Percentiles rank a stretch among this genome's conserved stretches.
Evolutionary conservation across 352 stramenopile species (phyloP).

Genomic region (Globisporangium iwayamae): DNA sequence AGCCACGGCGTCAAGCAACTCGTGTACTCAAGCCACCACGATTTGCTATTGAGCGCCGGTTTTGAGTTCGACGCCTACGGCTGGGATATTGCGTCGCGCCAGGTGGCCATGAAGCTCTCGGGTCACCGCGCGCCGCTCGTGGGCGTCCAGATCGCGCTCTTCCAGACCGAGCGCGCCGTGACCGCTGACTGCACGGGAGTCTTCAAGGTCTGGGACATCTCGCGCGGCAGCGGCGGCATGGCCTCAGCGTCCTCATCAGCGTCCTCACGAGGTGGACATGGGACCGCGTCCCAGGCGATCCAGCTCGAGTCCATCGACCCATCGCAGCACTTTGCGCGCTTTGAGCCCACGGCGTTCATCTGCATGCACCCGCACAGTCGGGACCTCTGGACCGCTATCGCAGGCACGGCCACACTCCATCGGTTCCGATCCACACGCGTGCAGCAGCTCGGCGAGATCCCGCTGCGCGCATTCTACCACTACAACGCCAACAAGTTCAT

Average conservation of each 20-base stretch:
- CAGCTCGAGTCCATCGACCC: conserved; percentile 66
- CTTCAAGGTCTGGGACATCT: conserved; percentile 88
- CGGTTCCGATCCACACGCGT: conserved; percentile 50
- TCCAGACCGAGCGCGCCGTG: conserved; percentile 80
- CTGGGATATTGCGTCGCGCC: conserved; percentile 80
- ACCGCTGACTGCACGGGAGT: conserved; percentile 67
- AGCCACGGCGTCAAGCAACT: conserved; percentile 69
- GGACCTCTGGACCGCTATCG: conserved; percentile 59
- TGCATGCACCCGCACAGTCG: conserved; percentile 45
- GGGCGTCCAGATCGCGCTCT: conserved; percentile 60
- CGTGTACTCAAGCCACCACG: conserved; percentile 70
- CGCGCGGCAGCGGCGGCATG: conserved; percentile 24
- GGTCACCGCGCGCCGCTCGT: conserved; percentile 77
- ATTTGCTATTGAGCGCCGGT: conserved; percentile 73
- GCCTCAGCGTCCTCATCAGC: not conserved
- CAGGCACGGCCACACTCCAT: conserved; percentile 49
- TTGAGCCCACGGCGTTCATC: conserved; percentile 57
- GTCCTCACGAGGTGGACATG: conserved; percentile 1
- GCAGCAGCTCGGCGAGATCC: conserved; percentile 70
- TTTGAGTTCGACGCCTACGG: conserved; percentile 84
- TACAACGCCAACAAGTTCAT: conserved; percentile 68
- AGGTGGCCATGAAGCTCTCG: conserved; percentile 58
- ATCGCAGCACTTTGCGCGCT: conserved; percentile 43
- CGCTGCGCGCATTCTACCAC: conserved; percentile 66
- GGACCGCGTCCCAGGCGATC: conserved; percentile 42